Base-by-base conservation (phyloP, 2,329 filamentous ascomycete genomes). In the Pseudopyrenochaeta lycopersici region DNA sequence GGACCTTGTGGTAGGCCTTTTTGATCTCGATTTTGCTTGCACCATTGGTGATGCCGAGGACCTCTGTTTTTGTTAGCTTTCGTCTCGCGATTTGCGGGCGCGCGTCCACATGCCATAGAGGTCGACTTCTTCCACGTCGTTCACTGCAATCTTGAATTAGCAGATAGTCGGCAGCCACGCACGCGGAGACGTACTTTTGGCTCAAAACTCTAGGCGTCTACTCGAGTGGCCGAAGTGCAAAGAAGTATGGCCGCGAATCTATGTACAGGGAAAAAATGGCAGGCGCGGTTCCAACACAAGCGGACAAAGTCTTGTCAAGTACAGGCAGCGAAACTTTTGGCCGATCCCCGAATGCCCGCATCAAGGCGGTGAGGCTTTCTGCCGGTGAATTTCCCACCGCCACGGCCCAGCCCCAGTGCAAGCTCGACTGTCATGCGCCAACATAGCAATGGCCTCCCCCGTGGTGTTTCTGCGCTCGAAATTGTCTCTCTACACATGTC, bases 1-100 rank as follows among this genome's bases (percentile, higher is more conserved):
- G 66, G 67, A 93, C 93, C 85, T 96, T 97, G 80, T 94, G 90
- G 80, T 97, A 97, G 57, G 93, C 93, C 79, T 97, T 97, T 77
- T 95, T 96, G 78, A 98, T 90, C 69, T 97, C 90, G 50, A 89
- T 86, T 69, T 89, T 88, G 57, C 83, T 88, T 46, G 93, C 90
- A 57, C 80, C 80, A 74, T 84, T 89, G 46, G 88, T 81, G 67
- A 98, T 85, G 54, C 87, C 90, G 58, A 98, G 87, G 67, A 97
- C 83, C 80, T 89, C 93, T 96, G 71, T 51, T 59, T 48, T 35
- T 48, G 55, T 79, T 56, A 79, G 73, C 53, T 36, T 50, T 2
- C n/a, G 15, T 10, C 1, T 6, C 7, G 7, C 17, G 12, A 29
- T 12, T 2, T 11, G 7, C 17, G 21, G 4, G 42, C 10, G 33